Base-by-base conservation (phyloP, 805 yeast genomes). In the Candida coquimbonensis region DNA sequence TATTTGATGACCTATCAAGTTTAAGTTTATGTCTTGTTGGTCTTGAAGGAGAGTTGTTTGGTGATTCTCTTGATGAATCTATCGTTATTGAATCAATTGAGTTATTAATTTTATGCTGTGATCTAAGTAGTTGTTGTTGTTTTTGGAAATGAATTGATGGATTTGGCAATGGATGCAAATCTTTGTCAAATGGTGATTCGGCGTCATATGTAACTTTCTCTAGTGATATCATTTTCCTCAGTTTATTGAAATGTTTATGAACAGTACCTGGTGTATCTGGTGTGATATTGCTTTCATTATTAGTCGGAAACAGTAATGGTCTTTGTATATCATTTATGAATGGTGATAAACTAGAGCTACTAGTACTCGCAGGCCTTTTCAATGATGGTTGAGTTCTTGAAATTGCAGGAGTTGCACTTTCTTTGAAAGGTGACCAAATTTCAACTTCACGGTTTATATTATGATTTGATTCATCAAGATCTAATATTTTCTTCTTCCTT, bases 1-100 rank as follows among this genome's bases (percentile, higher is more conserved):
- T 56, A 42, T 47, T 51, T 9, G 25, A 17, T 2, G 38, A 7
- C 25, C 47, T 52, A 17, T 55, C 58, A 1, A 45, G 40, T 29
- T 51, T 55, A 34, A 42, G 51, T 32, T 54, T 55, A 43, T 60
- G 64, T 50, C 65, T 57, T 11, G 64, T 56, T 7, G 66, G 64
- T 42, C 59, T 60, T 24, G 67, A 63, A 5, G 66, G 66, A 0
- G 66, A 61, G 17, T 61, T 57, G 35, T 48, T 52, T 31, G 64
- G 63, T 7, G 62, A 58, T 14, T 49, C 54, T 9, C 14, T 12
- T 16, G 21, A 17, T 7, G 40, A 37, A 9, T 16, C 43, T 29
- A 42, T 49, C 39, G 42, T 46, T 48, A 38, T 48, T 43, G 41
- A 46, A 11, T 37, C 40, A 27, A 29, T 29, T 9, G 31, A 29